phyloP scores from a whole-genome alignment of 106 monocot genomes.

The Alisma plantagoaquatica region DNA sequence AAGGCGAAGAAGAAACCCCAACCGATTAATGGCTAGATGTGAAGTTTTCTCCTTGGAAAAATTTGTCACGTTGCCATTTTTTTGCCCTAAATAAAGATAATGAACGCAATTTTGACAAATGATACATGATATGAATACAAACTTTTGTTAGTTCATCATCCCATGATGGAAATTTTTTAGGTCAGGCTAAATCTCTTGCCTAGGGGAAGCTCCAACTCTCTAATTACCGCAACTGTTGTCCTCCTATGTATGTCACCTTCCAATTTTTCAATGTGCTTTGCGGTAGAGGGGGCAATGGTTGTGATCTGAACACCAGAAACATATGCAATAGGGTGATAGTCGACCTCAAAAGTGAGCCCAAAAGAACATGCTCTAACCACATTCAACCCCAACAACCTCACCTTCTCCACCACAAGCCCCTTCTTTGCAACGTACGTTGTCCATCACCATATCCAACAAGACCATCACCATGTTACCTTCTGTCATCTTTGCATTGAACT shows the following conservation, averaged over 20 bases:
- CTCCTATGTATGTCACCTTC: constrained; percentile 35
- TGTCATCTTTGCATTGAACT: constrained; percentile 46
- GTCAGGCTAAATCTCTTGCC: constrained; percentile 80
- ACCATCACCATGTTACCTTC: constrained; percentile 35
- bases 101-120: too few relatives aligned
- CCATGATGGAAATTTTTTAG: too few relatives aligned
- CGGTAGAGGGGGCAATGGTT: not conserved
- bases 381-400: constrained; percentile 55
- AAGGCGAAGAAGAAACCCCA: too few relatives aligned
- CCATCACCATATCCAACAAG: constrained; percentile 61
- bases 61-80: too few relatives aligned
- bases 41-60: too few relatives aligned
- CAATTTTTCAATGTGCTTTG: constrained; percentile 9
- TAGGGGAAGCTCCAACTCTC: constrained; percentile 52
- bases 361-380: constrained; percentile 14
- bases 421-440: constrained; percentile 42
- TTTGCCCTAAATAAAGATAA: too few relatives aligned
- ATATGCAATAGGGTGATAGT: constrained; percentile 23
- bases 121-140: too few relatives aligned
- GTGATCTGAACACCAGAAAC: constrained; percentile 22
- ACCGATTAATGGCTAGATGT: too few relatives aligned
- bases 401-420: constrained; percentile 57
- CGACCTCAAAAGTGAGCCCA: constrained; percentile 43
- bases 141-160: too few relatives aligned
- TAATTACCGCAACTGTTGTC: constrained; percentile 45